Base-by-base conservation (phyloP, 495 filamentous ascomycete genomes). In the Aspergillus incahuasiensis region DNA sequence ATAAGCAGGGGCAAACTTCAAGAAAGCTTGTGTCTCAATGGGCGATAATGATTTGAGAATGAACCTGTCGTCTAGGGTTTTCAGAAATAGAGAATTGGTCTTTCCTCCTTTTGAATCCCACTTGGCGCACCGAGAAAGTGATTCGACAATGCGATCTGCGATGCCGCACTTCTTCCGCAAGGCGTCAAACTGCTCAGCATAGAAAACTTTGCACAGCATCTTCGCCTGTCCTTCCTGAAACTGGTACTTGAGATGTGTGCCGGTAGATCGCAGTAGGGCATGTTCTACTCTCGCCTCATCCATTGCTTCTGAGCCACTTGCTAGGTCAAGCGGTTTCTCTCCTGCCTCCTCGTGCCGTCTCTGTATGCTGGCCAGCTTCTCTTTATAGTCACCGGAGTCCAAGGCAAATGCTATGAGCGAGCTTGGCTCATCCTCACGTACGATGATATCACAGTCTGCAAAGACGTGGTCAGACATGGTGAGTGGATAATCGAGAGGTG, bases 21-120 rank as follows among this genome's bases (percentile, higher is more conserved):
- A 79, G 72, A 99, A 99, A 0, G 95, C 91, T 34, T 90, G 83
- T 4, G 94, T 94, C 71, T 99, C 94, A 54, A 96, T 85, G 11
- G 89, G 82, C 5, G 90, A 90, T 11, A 99, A 74, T 0, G 89
- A 91, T 73, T 94, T 94, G 56, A 96, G 82, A 44, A 97, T 90
- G 56, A 99, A 87, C 18, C 94, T 86, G 62, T 97, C 90, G 62
- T 99, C 94, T 11, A 95, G 81, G 0, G 95, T 97, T 71, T 97
- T 97, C 55, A 99, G 74, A 63, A 99, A 99, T n/a, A 99, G 83
- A 1, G 91, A 95, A 65, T 96, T 97, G 13, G 92, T 96, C 71
- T 99, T 99, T 49, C 94, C 94, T 43, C 94, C 94, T 68, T 96
- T 97, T 13, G 90, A 96, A 67, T 99, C 94, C 92, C 92, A 99